Evolutionary conservation across 345 rosid genomes (phyloP).

Genomic region (Lepidium africanum): DNA sequence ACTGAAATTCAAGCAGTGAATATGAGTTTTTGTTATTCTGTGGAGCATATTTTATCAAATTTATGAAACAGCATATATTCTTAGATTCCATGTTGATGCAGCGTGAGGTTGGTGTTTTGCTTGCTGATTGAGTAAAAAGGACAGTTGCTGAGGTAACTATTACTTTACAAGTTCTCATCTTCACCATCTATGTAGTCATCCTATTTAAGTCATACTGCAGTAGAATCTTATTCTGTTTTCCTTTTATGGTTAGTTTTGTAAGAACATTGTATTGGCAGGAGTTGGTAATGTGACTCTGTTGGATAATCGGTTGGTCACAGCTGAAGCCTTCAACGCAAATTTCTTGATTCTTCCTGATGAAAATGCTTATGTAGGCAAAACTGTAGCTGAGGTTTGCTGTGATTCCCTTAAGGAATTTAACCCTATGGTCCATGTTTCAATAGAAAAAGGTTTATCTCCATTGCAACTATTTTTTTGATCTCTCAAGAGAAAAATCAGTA

Average conservation of each 20-base stretch:
- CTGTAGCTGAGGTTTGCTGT: constrained; percentile 80
- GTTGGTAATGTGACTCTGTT: constrained; percentile 83
- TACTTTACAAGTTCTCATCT: not conserved
- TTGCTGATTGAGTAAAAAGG: constrained; percentile 23
- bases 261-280: constrained; percentile 94
- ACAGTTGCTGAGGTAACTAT: constrained; percentile 18
- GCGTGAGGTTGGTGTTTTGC: not conserved
- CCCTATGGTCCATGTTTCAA: constrained; percentile 84
- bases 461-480: not conserved
- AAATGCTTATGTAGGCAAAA: constrained; percentile 43
- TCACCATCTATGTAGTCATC: not conserved
- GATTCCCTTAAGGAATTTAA: constrained; percentile 82
- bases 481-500: not conserved
- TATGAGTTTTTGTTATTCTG: not conserved
- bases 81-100: not conserved
- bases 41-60: not conserved
- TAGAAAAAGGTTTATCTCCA: constrained; percentile 49
- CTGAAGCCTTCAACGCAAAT: constrained; percentile 57
- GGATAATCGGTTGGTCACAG: constrained; percentile 58
- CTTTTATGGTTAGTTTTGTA: constrained; percentile 63
- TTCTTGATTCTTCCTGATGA: constrained; percentile 70
- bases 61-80: not conserved
- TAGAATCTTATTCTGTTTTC: not conserved
- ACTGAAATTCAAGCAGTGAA: not conserved
- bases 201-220: not conserved